Base-by-base conservation (phyloP, 2,329 filamentous ascomycete species). In the Huntiella savannae region DNA sequence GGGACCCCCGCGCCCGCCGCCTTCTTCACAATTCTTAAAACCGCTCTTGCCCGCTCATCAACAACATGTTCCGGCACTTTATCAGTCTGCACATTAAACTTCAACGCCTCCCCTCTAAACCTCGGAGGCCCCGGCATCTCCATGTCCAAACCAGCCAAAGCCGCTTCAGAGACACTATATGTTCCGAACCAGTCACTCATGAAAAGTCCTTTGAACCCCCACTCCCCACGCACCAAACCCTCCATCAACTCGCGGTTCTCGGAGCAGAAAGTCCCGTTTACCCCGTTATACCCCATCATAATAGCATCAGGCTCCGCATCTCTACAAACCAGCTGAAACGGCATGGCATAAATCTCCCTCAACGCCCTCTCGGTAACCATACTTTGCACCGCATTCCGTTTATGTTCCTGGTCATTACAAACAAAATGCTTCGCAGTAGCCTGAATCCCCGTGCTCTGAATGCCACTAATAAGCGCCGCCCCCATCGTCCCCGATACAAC, bases 161-260 rank as follows among this genome's bases (percentile, higher is more conserved):
- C 60, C 5, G 70, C 63, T 35, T 68, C 64, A 0, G 65, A 64
- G 4, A 69, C 71, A 50, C 64, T 70, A 55, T 76, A 75, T 2
- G 65, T 71, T 48, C 70, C 72, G 53, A 62, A 69, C 72, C 72
- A 76, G 57, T 76, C 72, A 52, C 69, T 73, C 67, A 75, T 73
- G 32, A 75, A 58, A 44, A 74, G 56, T 3, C 71, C 71, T 3
- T 70, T 60, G 63, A 69, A 76, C 0, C 65, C 68, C 72, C 72
- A 76, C 55, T 76, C 72, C 44, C 63, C 61, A 10, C 72, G 63
- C 22, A 76, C 58, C 48, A 76, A 62, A 5, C 62, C 61, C 5
- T 70, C 63, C 2, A 75, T 58, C 13, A 74, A 58, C 50, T 66
- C 64, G 33, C 58, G 55, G 53, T 68, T 72, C 57, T 75, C 71